phyloP scores from a whole-genome alignment of 306 rosid species.

The Glycyrrhiza uralensis region DNA sequence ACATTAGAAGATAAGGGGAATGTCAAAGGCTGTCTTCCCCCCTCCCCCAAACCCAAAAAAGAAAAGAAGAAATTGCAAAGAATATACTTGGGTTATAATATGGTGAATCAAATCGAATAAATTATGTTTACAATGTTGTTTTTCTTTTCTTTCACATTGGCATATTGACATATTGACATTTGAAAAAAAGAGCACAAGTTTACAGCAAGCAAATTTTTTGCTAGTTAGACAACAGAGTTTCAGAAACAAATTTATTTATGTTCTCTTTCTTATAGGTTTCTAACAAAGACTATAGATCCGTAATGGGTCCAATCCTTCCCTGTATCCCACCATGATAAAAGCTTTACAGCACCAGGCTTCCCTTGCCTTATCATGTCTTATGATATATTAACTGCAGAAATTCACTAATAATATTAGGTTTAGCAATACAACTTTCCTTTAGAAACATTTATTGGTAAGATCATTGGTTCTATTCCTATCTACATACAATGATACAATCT shows the following conservation, averaged over 20 bases:
- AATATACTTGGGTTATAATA: background rate
- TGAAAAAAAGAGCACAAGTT: background rate
- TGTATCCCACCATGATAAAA: background rate
- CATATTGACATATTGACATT: background rate
- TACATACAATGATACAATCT: background rate
- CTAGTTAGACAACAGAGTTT: background rate
- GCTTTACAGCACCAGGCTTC: background rate
- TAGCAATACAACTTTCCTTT: background rate
- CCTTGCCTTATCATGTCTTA: background rate
- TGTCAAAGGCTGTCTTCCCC: background rate
- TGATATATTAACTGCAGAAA: background rate
- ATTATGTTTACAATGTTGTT: background rate
- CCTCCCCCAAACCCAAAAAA: background rate
- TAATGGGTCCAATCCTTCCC: constrained; percentile 1
- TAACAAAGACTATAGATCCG: background rate
- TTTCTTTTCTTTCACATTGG: background rate
- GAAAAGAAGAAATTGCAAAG: background rate
- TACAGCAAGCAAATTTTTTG: background rate
- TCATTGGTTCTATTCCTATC: background rate
- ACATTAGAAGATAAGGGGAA: constrained; percentile 1
- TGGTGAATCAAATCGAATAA: background rate
- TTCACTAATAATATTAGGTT: background rate
- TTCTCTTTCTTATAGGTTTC: background rate
- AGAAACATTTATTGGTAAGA: background rate
- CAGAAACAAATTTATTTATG: background rate